A percentile compares a stretch with the other conserved stretches of the same genome.
phyloP scores from a whole-genome alignment of 805 yeast species.

The Saturnispora dispora region DNA sequence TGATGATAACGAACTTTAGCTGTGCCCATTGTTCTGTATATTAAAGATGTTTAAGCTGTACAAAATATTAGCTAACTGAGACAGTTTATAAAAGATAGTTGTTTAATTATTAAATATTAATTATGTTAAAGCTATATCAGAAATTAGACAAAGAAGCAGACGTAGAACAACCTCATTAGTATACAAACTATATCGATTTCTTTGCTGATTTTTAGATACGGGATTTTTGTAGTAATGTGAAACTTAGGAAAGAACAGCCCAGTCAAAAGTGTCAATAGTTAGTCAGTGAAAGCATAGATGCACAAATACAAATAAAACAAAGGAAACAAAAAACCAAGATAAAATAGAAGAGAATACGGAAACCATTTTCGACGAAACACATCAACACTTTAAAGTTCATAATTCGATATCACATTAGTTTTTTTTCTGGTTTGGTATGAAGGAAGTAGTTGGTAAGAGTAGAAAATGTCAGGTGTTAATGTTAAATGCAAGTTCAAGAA shows the following conservation, averaged over 20 bases:
- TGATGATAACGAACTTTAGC: constrained; percentile 28
- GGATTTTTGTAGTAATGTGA: background rate
- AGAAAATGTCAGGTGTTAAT: background rate
- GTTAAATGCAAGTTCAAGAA: background rate
- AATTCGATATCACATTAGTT: background rate
- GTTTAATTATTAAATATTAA: background rate
- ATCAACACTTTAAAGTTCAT: background rate
- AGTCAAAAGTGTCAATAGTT: background rate
- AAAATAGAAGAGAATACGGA: constrained; percentile 4
- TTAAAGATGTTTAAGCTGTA: background rate
- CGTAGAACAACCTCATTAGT: background rate
- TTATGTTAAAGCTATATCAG: background rate
- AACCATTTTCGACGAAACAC: background rate
- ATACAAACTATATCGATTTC: background rate
- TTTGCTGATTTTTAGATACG: background rate
- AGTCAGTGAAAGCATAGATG: background rate
- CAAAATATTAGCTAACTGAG: background rate
- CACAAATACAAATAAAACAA: background rate
- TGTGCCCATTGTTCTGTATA: background rate
- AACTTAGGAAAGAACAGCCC: background rate
- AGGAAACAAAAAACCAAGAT: constrained; percentile 4
- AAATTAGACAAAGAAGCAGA: background rate
- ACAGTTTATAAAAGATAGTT: background rate
- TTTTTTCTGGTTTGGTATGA: background rate
- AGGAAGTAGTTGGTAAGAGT: background rate